A percentile compares a stretch with the other conserved stretches of the same genome.
phyloP scores from a whole-genome alignment of 176 grass and related monocot genomes.

The Eleusine coracana region DNA sequence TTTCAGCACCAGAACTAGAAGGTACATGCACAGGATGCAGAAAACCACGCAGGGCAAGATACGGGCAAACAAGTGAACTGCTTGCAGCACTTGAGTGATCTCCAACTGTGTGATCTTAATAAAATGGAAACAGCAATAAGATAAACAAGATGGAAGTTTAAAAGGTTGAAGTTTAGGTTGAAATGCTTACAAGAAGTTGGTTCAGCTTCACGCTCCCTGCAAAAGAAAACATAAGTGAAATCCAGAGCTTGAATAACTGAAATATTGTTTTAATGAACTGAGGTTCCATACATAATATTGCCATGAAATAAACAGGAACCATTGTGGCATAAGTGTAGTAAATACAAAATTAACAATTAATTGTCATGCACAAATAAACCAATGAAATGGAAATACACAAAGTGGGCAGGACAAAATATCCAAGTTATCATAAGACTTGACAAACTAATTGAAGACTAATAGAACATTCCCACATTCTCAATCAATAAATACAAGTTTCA shows the following conservation, averaged over 20 bases:
- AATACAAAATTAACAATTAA: conserved; percentile 15
- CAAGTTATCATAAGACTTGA: conserved; percentile 1
- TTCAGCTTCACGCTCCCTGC: conserved; percentile 64
- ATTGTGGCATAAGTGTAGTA: conserved; percentile 13
- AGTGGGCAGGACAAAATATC: neutral
- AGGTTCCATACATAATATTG: neutral
- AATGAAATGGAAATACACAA: conserved; percentile 10
- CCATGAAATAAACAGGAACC: conserved; percentile 18
- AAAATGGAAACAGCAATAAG: conserved; percentile 33
- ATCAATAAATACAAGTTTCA: conserved; percentile 22
- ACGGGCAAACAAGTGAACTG: conserved; percentile 76
- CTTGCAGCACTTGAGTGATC: conserved; percentile 70
- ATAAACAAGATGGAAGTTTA: conserved; percentile 36
- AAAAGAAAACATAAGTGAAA: conserved; percentile 34
- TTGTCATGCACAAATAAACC: conserved; percentile 4
- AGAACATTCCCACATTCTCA: neutral
- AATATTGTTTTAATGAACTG: conserved; percentile 9
- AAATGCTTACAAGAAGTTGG: conserved; percentile 67
- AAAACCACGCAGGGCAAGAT: conserved; percentile 66
- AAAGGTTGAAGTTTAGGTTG: conserved; percentile 22
- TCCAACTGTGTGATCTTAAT: conserved; percentile 64
- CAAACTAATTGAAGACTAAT: neutral
- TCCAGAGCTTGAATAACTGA: conserved; percentile 36
- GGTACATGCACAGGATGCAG: conserved; percentile 61
- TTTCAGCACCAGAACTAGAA: conserved; percentile 61